Percentiles rank a stretch among this genome's conserved stretches.
Conservation (phyloP, 768 basidiomycete species). For the Vararia minispora region DNA sequence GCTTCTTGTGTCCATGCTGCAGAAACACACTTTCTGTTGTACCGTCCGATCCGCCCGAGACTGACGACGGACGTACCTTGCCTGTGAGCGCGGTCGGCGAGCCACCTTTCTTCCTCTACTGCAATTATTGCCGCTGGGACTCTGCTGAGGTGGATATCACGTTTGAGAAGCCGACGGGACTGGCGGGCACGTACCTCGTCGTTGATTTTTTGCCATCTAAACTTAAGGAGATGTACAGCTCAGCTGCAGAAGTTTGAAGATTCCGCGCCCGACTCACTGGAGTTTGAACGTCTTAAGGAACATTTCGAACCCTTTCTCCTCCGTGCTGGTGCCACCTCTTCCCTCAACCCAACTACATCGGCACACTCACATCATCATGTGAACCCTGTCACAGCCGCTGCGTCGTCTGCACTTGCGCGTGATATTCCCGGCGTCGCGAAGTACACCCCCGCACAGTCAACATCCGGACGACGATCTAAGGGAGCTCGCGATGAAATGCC, state of each 20-base stretch:
- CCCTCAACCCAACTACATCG: conserved; percentile 40
- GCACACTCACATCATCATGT: conserved; percentile 62
- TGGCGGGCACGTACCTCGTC: conserved; percentile 57
- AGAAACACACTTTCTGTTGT: conserved; percentile 83
- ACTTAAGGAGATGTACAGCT: conserved; percentile 32
- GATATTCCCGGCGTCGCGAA: conserved; percentile 78
- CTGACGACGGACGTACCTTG: conserved; percentile 39
- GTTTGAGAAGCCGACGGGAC: conserved; percentile 94
- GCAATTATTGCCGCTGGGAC: conserved; percentile 92
- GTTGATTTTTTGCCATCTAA: neutral
- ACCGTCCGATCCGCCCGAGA: conserved; percentile 71
- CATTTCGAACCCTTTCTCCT: conserved; percentile 94
- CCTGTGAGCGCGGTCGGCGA: conserved; percentile 58
- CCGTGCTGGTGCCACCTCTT: conserved; percentile 73
- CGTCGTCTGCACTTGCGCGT: conserved; percentile 81
- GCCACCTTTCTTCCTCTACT: conserved; percentile 85
- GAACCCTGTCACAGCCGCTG: conserved; percentile 76
- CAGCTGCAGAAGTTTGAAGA: conserved; percentile 90
- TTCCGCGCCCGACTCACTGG: conserved; percentile 70
- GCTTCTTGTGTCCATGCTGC: conserved; percentile 94
- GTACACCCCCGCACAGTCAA: conserved; percentile 52
- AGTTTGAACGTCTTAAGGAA: conserved; percentile 91
- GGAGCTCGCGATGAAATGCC: conserved; percentile 64
- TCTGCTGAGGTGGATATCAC: conserved; percentile 84
- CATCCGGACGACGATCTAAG: conserved; percentile 44